Conservation (phyloP, 768 basidiomycete genomes). For the Leccinum uliginosum region DNA sequence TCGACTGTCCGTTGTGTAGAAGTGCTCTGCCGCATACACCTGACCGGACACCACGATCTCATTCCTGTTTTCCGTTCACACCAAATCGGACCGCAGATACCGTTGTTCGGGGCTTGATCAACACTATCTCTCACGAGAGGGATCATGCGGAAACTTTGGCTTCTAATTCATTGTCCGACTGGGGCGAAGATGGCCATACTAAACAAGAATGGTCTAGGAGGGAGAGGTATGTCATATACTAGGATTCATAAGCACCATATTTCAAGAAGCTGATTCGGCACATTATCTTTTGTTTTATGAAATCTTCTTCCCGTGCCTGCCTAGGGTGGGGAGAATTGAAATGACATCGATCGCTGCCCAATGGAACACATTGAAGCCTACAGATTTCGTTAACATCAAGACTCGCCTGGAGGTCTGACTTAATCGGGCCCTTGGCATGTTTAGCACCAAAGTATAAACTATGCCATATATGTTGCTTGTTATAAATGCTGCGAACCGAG, state of each 20-base stretch:
- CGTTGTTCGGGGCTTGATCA: conserved; percentile 49
- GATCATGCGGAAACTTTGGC: conserved; percentile 27
- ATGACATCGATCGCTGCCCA: conserved; percentile 45
- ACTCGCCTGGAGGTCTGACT: conserved; percentile 49
- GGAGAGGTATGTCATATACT: conserved; percentile 39
- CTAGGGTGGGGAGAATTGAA: conserved; percentile 52
- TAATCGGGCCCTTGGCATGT: not conserved
- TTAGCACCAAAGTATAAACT: conserved; percentile 12
- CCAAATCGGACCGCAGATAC: conserved; percentile 56
- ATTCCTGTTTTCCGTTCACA: conserved; percentile 56
- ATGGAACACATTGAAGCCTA: conserved; percentile 47
- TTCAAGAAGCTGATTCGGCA: conserved; percentile 8
- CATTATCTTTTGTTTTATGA: not conserved
- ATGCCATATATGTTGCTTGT: conserved; percentile 17
- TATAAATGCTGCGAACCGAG: conserved; percentile 10
- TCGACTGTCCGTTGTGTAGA: conserved; percentile 68
- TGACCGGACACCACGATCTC: conserved; percentile 46
- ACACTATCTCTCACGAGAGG: conserved; percentile 43
- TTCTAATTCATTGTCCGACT: conserved; percentile 38
- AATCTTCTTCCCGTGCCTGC: conserved; percentile 6
- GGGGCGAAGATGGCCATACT: conserved; percentile 49
- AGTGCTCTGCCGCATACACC: conserved; percentile 47
- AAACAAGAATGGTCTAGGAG: conserved; percentile 57
- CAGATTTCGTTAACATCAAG: conserved; percentile 54
- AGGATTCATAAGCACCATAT: conserved; percentile 17